Base-by-base conservation (phyloP, 2,329 filamentous ascomycete genomes). In the Ophiostoma himal-ulmi region DNA sequence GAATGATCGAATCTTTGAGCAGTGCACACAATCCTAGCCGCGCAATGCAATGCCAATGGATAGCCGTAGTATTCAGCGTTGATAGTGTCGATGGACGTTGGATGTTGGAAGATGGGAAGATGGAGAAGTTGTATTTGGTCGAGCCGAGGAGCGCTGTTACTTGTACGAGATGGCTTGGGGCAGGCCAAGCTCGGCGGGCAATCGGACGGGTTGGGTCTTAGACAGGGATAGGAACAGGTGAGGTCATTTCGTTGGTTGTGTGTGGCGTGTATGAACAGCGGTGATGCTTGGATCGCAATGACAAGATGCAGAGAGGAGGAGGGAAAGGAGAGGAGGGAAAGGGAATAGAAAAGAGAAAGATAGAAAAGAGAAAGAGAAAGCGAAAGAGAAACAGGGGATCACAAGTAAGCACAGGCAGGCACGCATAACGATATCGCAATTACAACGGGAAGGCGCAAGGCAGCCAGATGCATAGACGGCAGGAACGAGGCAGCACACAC, bases 391-490 rank as follows among this genome's bases (percentile, higher is more conserved):
- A 26, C 66, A 69, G 48, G 39, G 68, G 41, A 48, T 6, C 4
- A 30, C 44, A 22, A 57, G 52, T 26, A 57, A 48, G 11, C 57
- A 44, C n/a, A 36, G 69, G 68, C 64, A 39, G 68, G 39, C 65
- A 65, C 26, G 17, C n/a, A 41, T 8, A 62, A 7, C 14, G 14
- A 30, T 62, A 62, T 34, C n/a, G 20, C 22, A 69, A 68, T 10
- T 6, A 34, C 22, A 34, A 52, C 67, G 52, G 52, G 48, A 67
- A 69, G 67, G 41, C 44, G 66, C 60, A 65, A 70, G 54, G 41
- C 22, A 41, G 57, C n/a, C 26, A 57, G 52, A 57, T 54, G 11
- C 52, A 68, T 41, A 48, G 60, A 60, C 52, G 57, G 54, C 41
- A 70, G 57, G 70, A 60, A 65, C 34, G 62, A 65, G 30, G 30